Evolutionary conservation across 169 alveolate species (phyloP).

Genomic region (Plasmodium gonderi): DNA sequence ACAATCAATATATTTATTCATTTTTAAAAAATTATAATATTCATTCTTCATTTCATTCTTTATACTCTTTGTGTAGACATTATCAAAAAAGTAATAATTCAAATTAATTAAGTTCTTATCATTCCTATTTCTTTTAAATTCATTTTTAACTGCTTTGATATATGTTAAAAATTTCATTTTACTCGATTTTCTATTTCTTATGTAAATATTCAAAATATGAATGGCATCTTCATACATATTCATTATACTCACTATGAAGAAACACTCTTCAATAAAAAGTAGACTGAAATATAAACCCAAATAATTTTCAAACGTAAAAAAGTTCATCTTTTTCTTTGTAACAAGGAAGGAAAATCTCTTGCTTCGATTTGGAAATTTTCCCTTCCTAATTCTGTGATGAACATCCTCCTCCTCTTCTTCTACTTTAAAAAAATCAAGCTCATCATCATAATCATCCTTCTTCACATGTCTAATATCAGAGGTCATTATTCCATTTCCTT

Average conservation of each 20-base stretch:
- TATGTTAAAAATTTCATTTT: conserved; percentile 41
- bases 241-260: conserved; percentile 62
- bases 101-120: background rate
- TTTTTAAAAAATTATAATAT: conserved; percentile 5
- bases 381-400: too few species aligned
- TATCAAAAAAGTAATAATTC: conserved; percentile 28
- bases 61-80: conserved; percentile 7
- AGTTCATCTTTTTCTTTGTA: conserved; percentile 36
- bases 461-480: background rate
- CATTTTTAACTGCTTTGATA: conserved; percentile 32
- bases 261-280: conserved; percentile 62
- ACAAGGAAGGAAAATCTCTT: conserved; percentile 27
- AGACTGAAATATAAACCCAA: conserved; percentile 62
- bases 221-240: conserved; percentile 64
- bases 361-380: background rate
- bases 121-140: conserved; percentile 7
- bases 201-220: conserved; percentile 38
- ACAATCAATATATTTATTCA: conserved; percentile 33
- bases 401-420: background rate
- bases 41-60: conserved; percentile 42
- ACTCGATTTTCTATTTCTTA: conserved; percentile 27
- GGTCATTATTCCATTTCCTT: background rate
- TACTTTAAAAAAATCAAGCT: too few species aligned
- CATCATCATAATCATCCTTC: background rate
- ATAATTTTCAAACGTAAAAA: conserved; percentile 69